Evolutionary conservation across 768 basidiomycete genomes (phyloP).

Genomic region (Amanita inopinata): DNA sequence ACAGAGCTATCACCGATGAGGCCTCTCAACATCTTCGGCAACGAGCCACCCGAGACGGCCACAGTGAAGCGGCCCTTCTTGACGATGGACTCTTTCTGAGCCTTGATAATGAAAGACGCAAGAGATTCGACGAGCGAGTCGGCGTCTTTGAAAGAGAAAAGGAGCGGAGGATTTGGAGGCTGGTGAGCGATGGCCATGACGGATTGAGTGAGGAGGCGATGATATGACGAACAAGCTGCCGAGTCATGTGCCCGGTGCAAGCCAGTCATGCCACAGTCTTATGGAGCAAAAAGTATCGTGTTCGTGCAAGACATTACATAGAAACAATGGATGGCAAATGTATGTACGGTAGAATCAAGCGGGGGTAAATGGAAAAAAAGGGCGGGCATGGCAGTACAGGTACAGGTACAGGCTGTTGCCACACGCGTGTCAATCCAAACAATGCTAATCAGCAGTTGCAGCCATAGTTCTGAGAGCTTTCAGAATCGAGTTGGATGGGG

Average conservation of each 20-base stretch:
- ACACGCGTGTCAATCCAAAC: background rate
- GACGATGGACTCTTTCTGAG: constrained; percentile 81
- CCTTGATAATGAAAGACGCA: constrained; percentile 74
- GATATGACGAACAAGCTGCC: background rate
- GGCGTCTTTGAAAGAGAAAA: constrained; percentile 58
- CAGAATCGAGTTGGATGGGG: constrained; percentile 93
- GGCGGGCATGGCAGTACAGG: too few species aligned
- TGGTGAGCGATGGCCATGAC: constrained; percentile 33
- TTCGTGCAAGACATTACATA: constrained; percentile 7
- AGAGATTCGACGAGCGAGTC: constrained; percentile 54
- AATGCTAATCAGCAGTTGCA: constrained; percentile 65
- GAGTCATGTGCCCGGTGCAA: too few species aligned
- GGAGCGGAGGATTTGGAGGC: constrained; percentile 54
- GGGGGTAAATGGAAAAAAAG: constrained; percentile 2
- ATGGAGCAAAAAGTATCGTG: too few species aligned
- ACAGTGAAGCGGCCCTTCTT: constrained; percentile 88
- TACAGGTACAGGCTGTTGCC: too few species aligned
- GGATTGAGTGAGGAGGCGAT: background rate
- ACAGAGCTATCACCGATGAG: constrained; percentile 56
- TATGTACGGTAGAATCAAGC: constrained; percentile 1
- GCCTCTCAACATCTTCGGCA: constrained; percentile 72
- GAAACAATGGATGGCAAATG: background rate
- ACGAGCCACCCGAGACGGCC: constrained; percentile 88
- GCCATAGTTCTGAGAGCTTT: constrained; percentile 83
- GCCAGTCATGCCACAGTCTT: too few species aligned